These are phyloP conservation scores for Ephemerocybe angulata DNA, from an alignment of 768 basidiomycete genomes.

Conservation along the genomic window DNA sequence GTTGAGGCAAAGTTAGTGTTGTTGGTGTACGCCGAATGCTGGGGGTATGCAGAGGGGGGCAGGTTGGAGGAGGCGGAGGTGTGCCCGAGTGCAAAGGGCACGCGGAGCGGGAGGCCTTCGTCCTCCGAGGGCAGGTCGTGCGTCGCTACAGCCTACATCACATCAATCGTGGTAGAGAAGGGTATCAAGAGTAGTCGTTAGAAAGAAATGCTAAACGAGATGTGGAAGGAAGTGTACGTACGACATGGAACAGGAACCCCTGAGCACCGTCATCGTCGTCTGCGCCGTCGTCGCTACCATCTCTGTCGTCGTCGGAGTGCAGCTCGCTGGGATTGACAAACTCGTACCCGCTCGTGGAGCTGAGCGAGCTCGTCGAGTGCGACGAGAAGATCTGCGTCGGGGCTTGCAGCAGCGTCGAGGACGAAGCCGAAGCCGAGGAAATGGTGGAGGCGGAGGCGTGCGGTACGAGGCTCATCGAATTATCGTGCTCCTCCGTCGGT, in stretches of 20 bases:
- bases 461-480: constrained; percentile 12
- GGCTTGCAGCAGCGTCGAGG: constrained; percentile 14
- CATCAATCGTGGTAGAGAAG: neutral
- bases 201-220: neutral
- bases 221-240: constrained; percentile 17
- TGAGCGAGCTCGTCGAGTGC: constrained; percentile 31
- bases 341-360: constrained; percentile 38
- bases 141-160: neutral
- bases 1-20: too few relatives aligned
- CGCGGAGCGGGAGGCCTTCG: too few relatives aligned
- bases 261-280: constrained; percentile 28
- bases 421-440: too few relatives aligned
- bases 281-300: constrained; percentile 38
- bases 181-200: constrained; percentile 3
- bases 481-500: constrained; percentile 19
- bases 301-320: constrained; percentile 37
- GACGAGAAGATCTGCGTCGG: constrained; percentile 18
- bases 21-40: too few relatives aligned
- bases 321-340: constrained; percentile 43
- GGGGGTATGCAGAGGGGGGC: too few relatives aligned
- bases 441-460: constrained; percentile 3
- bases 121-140: too few relatives aligned
- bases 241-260: constrained; percentile 21
- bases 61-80: too few relatives aligned
- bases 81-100: too few relatives aligned